Evolutionary conservation across 2,329 filamentous ascomycete species (phyloP).

Genomic region (Metarhizium sp.): DNA sequence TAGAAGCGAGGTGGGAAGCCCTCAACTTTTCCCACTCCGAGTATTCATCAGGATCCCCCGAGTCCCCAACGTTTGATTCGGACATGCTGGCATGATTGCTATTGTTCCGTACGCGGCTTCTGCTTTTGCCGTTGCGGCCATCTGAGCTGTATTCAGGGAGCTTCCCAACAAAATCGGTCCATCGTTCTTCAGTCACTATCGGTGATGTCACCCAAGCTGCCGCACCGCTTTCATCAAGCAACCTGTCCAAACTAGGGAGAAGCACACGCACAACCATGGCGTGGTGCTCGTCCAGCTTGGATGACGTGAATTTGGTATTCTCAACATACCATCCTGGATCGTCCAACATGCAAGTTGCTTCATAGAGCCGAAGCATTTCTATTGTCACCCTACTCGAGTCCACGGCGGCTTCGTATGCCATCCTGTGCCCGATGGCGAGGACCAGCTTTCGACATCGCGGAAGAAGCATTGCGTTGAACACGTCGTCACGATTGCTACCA

Average conservation of each 20-base stretch:
- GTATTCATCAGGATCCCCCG: neutral
- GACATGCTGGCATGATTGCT: neutral
- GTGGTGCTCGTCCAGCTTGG: neutral
- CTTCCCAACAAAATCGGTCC: neutral
- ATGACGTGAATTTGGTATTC: neutral
- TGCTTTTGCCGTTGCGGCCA: neutral
- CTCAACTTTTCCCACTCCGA: neutral
- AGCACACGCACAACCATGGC: neutral
- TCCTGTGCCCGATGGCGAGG: conserved; percentile 17
- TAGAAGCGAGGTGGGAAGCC: neutral
- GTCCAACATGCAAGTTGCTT: conserved; percentile 6
- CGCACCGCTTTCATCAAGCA: neutral
- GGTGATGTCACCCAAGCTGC: conserved; percentile 1
- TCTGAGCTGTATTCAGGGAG: neutral
- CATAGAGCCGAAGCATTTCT: conserved; percentile 7
- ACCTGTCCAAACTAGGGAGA: neutral
- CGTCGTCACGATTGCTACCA: conserved; percentile 9
- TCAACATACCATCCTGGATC: conserved; percentile 10
- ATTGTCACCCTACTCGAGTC: neutral
- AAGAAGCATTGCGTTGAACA: conserved; percentile 13
- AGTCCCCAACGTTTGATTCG: neutral
- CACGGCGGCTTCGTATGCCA: conserved; percentile 18
- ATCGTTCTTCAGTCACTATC: neutral
- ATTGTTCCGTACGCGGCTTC: too few relatives aligned
- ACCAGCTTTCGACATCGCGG: conserved; percentile 16